Percentiles rank a stretch among this genome's conserved stretches.
phyloP scores from a whole-genome alignment of 108 stramenopile species.

The Aurantiochytrium sp. region DNA sequence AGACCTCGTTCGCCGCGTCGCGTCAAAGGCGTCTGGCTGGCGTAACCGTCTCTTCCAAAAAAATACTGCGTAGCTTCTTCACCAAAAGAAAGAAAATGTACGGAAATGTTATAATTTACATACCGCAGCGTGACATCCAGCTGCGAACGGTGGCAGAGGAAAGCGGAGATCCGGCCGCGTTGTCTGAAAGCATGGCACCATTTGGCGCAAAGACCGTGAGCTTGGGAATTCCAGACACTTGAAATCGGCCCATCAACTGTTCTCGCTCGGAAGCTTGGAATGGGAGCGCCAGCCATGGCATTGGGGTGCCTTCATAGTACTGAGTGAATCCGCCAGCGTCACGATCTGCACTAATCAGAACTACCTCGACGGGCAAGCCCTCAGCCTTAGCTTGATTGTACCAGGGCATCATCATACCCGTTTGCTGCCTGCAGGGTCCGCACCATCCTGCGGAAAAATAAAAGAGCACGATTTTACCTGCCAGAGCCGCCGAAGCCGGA shows the following conservation, averaged over 20 bases:
- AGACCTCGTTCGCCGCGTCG: too few relatives aligned
- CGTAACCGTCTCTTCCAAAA: too few relatives aligned
- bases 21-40: too few relatives aligned
- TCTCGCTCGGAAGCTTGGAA: neutral
- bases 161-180: neutral
- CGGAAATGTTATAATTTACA: neutral
- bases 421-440: conserved; percentile 15
- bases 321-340: neutral
- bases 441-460: conserved; percentile 23
- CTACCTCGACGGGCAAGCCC: neutral
- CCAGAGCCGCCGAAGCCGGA: neutral
- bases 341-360: neutral
- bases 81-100: too few relatives aligned
- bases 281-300: conserved; percentile 19
- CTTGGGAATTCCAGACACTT: neutral
- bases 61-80: too few relatives aligned
- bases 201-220: conserved; percentile 2
- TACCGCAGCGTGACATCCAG: neutral
- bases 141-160: neutral
- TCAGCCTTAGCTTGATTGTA: neutral
- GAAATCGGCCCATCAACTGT: neutral
- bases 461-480: neutral
- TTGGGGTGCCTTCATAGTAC: neutral
- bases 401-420: neutral
- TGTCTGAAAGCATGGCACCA: neutral